Evolutionary conservation across 75 land plant species (phyloP), one percentile per base, ranked within the genome.

Genomic region (Isoetes taiwanensis): DNA sequence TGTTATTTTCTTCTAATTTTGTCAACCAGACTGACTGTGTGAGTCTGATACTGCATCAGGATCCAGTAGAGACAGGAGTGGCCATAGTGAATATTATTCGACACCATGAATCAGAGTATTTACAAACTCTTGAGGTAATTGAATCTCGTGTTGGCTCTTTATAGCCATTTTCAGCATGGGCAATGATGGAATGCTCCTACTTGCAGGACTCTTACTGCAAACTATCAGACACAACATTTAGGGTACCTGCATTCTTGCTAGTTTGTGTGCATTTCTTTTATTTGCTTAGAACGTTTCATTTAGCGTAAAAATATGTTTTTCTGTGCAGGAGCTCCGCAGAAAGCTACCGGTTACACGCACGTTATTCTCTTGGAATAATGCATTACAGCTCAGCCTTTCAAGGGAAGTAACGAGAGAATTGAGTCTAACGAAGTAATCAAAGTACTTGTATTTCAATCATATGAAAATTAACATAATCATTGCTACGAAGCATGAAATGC

Each of bases 301-400:
- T 21, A 52, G 30, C 24, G 19, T 14, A 8, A 33, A 32, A 10
- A 11, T 43, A 28, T 24, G 10, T 50, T 43, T 30, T 29, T 28
- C 27, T 54, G 30, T 72, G 59, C 75, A 91, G 97, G 97, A 91
- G 50, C 78, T 91, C 25, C 78, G 95, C 46, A 80, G 97, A 55
- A 91, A 87, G 57, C 82, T 91, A 63, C 97, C 95, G 3, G 95
- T 91, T 27, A 87, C 97, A 19, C 79, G 90, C 4, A 91, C 90
- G 25, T 62, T 81, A 32, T 91, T 91, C 54, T 77, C 89, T 31
- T 91, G 97, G 97, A 78, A 88, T 41, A 87, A 87, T 57, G 91
- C 97, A 8, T 32, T 73, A 52, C 97, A 86, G 37, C 75, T 91
- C 34, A 91, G 79, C 69, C 67, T 91, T 23, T 81, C 80, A 11